Evolutionary conservation across 2,329 filamentous ascomycete genomes (phyloP).

Genomic region (Apiospora malaysiana): DNA sequence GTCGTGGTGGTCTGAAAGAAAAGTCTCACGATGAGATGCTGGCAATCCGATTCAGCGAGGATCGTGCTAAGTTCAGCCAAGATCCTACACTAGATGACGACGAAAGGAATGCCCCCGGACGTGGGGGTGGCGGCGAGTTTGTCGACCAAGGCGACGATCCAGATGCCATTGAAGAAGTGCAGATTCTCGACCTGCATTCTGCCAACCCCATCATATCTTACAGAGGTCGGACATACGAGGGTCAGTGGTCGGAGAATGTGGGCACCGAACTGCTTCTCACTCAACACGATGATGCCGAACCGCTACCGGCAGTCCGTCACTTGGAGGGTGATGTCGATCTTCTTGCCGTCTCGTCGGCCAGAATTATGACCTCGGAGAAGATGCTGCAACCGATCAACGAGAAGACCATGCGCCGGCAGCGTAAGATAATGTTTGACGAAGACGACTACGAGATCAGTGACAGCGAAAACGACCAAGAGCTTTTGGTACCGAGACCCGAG

Average conservation of each 20-base stretch:
- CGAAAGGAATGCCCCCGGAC: conserved; percentile 30
- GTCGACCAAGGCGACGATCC: conserved; percentile 38
- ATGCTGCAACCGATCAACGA: conserved; percentile 1
- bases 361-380: conserved; percentile 21
- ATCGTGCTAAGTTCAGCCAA: conserved; percentile 2
- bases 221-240: conserved; percentile 77
- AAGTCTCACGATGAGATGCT: conserved; percentile 36
- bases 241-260: conserved; percentile 80
- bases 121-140: conserved; percentile 30
- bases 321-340: conserved; percentile 18
- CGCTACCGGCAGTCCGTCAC: background rate
- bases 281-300: conserved; percentile 46
- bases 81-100: conserved; percentile 2
- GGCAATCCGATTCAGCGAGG: conserved; percentile 24
- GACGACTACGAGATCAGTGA: conserved; percentile 28
- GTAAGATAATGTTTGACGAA: conserved; percentile 29
- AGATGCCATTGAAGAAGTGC: conserved; percentile 57
- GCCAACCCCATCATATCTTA: conserved; percentile 80
- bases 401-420: conserved; percentile 11
- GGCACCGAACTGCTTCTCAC: conserved; percentile 84
- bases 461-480: conserved; percentile 41
- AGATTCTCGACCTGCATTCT: conserved; percentile 84
- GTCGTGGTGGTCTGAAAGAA: conserved; percentile 54
- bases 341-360: conserved; percentile 21
- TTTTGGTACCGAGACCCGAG: conserved; percentile 52